phyloP scores from a whole-genome alignment of 148 eudicot genomes.

The Fagopyrum tataricum region DNA sequence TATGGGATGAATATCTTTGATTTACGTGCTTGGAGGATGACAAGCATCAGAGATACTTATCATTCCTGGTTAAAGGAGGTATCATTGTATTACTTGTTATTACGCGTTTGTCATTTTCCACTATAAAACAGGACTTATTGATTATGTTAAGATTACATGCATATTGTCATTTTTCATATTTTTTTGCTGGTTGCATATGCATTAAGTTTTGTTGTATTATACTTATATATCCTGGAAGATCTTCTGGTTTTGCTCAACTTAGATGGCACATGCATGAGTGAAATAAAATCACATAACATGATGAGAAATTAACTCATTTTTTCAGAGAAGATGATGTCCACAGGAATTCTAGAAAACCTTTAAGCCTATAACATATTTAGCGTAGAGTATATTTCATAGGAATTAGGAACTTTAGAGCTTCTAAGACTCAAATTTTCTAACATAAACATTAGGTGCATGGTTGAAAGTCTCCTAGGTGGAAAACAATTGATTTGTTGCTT shows the following conservation, averaged over 20 bases:
- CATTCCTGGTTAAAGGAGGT: constrained; percentile 98
- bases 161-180: not conserved
- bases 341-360: not conserved
- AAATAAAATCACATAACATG: not conserved
- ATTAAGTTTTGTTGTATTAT: not conserved
- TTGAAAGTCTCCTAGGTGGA: not conserved
- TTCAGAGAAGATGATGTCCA: not conserved
- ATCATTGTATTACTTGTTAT: constrained; percentile 3
- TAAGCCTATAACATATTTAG: not conserved
- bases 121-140: not conserved
- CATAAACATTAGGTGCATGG: not conserved
- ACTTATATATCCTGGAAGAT: not conserved
- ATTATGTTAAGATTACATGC: not conserved
- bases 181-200: not conserved
- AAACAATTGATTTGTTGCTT: not conserved
- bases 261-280: not conserved
- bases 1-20: constrained; percentile 99
- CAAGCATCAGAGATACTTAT: constrained; percentile 78
- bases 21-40: constrained; percentile 82
- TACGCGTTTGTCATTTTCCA: not conserved
- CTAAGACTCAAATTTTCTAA: not conserved
- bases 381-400: not conserved
- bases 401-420: not conserved
- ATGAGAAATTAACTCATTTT: not conserved
- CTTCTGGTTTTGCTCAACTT: not conserved